phyloP scores from a whole-genome alignment of 345 rosid genomes.

The Eucalyptus tenuipes region DNA sequence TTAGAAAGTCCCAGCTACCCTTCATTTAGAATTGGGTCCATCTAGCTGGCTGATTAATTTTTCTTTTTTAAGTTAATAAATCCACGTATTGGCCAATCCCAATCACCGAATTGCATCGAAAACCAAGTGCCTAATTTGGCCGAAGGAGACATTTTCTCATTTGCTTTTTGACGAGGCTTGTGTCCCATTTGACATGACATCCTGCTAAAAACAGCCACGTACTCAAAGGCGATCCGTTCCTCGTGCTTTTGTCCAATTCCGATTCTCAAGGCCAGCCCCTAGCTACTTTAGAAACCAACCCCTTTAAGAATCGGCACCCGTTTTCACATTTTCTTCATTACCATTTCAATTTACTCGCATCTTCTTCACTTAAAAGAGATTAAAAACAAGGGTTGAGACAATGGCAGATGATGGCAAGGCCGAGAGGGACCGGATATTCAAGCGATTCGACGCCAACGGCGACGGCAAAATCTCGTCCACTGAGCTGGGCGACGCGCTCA shows the following conservation, averaged over 20 bases:
- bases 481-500: slow-evolving; percentile 70
- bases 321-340: neutral
- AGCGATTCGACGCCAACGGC: slow-evolving; percentile 67
- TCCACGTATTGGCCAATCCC: neutral
- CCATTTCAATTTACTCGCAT: neutral
- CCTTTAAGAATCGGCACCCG: neutral
- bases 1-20: neutral
- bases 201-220: neutral
- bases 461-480: slow-evolving; percentile 72
- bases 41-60: neutral
- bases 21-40: neutral
- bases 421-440: slow-evolving; percentile 58
- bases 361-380: neutral
- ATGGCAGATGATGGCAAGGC: slow-evolving; percentile 58
- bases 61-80: neutral
- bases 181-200: neutral
- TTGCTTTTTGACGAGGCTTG: neutral
- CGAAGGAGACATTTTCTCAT: neutral
- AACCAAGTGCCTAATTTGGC: neutral
- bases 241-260: neutral
- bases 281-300: neutral
- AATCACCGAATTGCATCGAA: neutral
- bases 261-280: neutral
- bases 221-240: neutral
- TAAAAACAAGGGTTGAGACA: neutral